Percentiles rank a stretch among this genome's conserved stretches.
These are phyloP conservation scores for Suzukiozyma palmioleophila DNA, from an alignment of 1,139 yeast genomes.

Conservation along the genomic window DNA sequence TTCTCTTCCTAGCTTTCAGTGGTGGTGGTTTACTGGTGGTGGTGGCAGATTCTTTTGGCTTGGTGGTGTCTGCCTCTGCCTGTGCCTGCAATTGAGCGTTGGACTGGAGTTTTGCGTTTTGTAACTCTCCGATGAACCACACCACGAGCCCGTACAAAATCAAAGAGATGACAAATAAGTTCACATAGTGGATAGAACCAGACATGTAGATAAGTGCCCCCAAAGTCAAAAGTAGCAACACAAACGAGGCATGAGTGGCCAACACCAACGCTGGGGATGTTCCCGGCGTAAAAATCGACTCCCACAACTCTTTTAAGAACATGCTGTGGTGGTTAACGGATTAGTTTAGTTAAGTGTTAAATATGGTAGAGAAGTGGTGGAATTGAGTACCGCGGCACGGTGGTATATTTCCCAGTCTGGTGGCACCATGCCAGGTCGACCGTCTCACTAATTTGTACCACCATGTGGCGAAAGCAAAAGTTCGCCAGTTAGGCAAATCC, in stretches of 20 bases:
- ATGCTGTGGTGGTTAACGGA: neutral
- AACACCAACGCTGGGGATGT: slow-evolving; percentile 78
- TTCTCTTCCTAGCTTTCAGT: neutral
- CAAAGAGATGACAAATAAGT: slow-evolving; percentile 63
- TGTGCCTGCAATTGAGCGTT: slow-evolving; percentile 15
- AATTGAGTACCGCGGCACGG: too few species aligned
- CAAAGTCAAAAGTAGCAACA: slow-evolving; percentile 41
- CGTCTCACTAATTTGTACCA: too few species aligned
- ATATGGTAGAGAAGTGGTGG: too few species aligned
- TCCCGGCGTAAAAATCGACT: slow-evolving; percentile 91
- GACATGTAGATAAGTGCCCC: slow-evolving; percentile 57
- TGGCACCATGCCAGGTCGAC: too few species aligned
- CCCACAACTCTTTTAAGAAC: slow-evolving; percentile 76
- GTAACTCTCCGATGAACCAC: slow-evolving; percentile 82
- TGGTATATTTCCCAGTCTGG: too few species aligned
- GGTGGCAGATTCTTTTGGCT: slow-evolving; percentile 3
- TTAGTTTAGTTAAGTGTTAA: too few species aligned
- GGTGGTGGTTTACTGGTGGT: slow-evolving; percentile 1
- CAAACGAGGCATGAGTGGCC: slow-evolving; percentile 47
- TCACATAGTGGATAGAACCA: slow-evolving; percentile 70
- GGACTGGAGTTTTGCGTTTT: slow-evolving; percentile 38
- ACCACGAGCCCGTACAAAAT: slow-evolving; percentile 74
- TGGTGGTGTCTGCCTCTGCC: slow-evolving; percentile 8
- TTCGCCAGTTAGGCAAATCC: too few species aligned
- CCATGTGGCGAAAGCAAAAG: too few species aligned